These are phyloP conservation scores for Tricholoma furcatifolium DNA, from an alignment of 768 basidiomycete genomes.

Conservation along the genomic window DNA sequence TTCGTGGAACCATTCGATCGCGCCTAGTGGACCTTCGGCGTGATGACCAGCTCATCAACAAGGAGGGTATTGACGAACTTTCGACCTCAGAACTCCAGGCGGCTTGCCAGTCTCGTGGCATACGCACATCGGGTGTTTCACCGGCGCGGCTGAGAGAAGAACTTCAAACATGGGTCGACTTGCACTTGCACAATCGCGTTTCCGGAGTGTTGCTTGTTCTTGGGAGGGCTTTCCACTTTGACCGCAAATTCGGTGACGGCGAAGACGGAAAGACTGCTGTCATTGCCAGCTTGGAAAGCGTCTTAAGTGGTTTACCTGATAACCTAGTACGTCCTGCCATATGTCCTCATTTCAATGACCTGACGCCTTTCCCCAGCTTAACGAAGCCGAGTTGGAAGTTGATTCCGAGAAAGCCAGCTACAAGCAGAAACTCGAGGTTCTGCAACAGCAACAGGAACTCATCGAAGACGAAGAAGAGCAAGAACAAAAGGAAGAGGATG, in stretches of 20 bases:
- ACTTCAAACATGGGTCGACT: conserved; percentile 85
- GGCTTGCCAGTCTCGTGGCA: conserved; percentile 92
- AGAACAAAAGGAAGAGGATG: conserved; percentile 91
- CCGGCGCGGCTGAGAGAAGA: conserved; percentile 89
- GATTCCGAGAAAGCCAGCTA: conserved; percentile 92
- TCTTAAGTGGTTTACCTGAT: conserved; percentile 90
- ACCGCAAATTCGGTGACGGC: conserved; percentile 66
- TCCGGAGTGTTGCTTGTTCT: conserved; percentile 93
- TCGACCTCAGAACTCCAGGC: conserved; percentile 91
- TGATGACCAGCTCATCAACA: conserved; percentile 90
- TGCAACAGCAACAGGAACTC: conserved; percentile 98
- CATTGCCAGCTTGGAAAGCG: conserved; percentile 81
- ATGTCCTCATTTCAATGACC: not conserved
- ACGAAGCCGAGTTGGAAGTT: conserved; percentile 96
- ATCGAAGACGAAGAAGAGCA: conserved; percentile 99
- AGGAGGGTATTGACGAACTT: conserved; percentile 87
- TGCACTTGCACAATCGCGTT: conserved; percentile 88
- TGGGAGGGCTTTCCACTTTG: conserved; percentile 94
- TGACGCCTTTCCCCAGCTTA: conserved; percentile 55
- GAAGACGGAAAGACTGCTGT: conserved; percentile 84
- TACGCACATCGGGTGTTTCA: conserved; percentile 83
- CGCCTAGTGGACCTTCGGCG: conserved; percentile 80
- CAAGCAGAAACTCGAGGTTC: conserved; percentile 96
- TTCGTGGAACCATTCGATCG: conserved; percentile 86
- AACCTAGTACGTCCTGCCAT: conserved; percentile 66